Evolutionary conservation across 192 early-diverging fungal genomes (phyloP).

Genomic region (Piromyces sp.): DNA sequence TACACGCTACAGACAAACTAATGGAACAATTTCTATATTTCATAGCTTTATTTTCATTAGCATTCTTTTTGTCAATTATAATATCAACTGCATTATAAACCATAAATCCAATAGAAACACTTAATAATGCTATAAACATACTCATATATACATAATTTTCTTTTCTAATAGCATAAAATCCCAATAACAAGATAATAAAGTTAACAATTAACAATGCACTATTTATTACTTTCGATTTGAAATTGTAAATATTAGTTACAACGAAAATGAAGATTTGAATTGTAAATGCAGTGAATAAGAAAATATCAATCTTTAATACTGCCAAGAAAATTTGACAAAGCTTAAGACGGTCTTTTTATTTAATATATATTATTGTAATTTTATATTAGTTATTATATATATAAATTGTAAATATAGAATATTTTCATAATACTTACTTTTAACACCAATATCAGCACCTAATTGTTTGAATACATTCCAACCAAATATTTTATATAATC

Average conservation of each 20-base stretch:
- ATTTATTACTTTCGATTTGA: background rate
- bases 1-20: background rate
- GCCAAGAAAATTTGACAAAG: slow-evolving; percentile 64
- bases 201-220: background rate
- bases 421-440: background rate
- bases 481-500: slow-evolving; percentile 31
- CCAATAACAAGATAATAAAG: background rate
- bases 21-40: background rate
- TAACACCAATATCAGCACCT: slow-evolving; percentile 28
- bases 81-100: background rate
- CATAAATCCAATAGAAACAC: background rate
- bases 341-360: slow-evolving; percentile 14
- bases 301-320: slow-evolving; percentile 63
- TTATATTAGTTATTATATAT: too few relatives aligned
- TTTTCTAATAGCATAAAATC: background rate
- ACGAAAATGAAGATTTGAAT: background rate
- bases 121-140: background rate
- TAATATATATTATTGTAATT: background rate
- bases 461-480: slow-evolving; percentile 38
- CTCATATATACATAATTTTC: background rate
- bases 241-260: background rate
- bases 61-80: background rate
- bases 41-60: background rate
- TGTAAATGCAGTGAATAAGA: slow-evolving; percentile 64
- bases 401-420: too few relatives aligned